Evolutionary conservation across 2,329 filamentous ascomycete species (phyloP), one percentile per base, ranked within the genome.

Genomic region (Kalaharituber pfeilii): DNA sequence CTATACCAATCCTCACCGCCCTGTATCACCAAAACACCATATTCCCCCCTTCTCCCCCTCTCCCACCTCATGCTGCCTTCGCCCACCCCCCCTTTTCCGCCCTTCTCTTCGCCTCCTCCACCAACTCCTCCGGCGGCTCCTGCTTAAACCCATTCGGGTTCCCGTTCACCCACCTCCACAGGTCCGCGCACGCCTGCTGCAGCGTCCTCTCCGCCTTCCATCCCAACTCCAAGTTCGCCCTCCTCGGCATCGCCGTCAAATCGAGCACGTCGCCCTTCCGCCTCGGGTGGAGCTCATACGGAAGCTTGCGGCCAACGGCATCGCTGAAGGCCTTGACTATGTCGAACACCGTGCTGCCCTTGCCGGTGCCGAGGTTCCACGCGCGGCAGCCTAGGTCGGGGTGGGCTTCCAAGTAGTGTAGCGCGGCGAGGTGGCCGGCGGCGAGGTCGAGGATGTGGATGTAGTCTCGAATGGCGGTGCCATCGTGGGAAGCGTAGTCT

Each of bases 331-430:
- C 88, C 63, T 89, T 86, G 77, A 98, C 81, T 74, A 98, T 98
- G 68, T 98, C 88, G 67, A 88, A 91, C 55, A 98, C 91, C 22
- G 91, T 98, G 70, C 84, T 93, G 63, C 91, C 91, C 63, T 83
- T 86, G 58, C 91, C 91, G 0, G 88, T 94, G 56, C 93, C 93
- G 62, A 98, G 69, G 71, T 98, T 98, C 89, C 89, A 98, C 54
- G 87, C 88, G 68, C 86, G 84, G 62, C 95, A 84, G 54, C 91
- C 91, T 13, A 29, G 47, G 24, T 57, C 57, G 18, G 91, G 89
- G 65, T 86, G 78, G 62, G 89, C 73, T 63, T 84, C 83, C 51
- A 95, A 81, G 72, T 93, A 86, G 72, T 91, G 87, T 63, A 98
- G 81, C 22, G 93, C 91, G 56, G 85, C 78, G 56, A 94, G 73